Evolutionary conservation across 352 stramenopile genomes (phyloP).

Genomic region (Pythium aquatile): DNA sequence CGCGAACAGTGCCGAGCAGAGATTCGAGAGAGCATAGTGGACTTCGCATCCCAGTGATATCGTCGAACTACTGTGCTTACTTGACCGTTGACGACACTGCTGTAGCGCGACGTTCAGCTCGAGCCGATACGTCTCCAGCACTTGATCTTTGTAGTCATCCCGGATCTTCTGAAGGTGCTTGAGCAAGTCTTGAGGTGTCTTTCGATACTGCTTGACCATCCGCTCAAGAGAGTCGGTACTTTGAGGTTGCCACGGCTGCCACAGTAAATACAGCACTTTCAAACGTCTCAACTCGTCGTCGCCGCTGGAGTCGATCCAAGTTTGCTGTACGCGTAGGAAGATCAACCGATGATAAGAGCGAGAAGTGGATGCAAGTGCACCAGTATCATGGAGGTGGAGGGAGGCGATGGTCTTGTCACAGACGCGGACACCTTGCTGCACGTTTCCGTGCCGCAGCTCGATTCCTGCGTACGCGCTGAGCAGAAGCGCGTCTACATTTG

Average conservation of each 20-base stretch:
- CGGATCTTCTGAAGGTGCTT: constrained; percentile 23
- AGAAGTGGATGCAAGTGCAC: neutral
- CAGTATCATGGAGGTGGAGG: neutral
- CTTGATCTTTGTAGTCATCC: constrained; percentile 20
- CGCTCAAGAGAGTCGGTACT: constrained; percentile 33
- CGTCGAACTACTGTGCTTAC: neutral
- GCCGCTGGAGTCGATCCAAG: neutral
- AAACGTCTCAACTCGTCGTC: neutral
- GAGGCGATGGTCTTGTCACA: constrained; percentile 48
- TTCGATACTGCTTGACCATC: constrained; percentile 38
- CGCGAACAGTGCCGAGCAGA: constrained; percentile 55
- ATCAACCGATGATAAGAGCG: constrained; percentile 50
- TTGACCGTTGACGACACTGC: constrained; percentile 18
- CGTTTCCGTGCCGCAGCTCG: constrained; percentile 45
- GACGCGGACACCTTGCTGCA: constrained; percentile 44
- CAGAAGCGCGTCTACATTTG: constrained; percentile 9
- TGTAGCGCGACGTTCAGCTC: constrained; percentile 41
- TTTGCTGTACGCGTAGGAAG: constrained; percentile 42
- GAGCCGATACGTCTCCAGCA: constrained; percentile 39
- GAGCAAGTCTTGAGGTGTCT: constrained; percentile 22
- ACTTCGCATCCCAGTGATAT: constrained; percentile 5
- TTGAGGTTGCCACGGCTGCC: constrained; percentile 29
- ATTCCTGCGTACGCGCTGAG: constrained; percentile 45
- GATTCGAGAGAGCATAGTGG: constrained; percentile 62
- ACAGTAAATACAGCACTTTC: constrained; percentile 19